Percentiles rank a stretch among this genome's conserved stretches.
Evolutionary conservation across 169 alveolate species (phyloP).

Genomic region (Cryptosporidium parvum): DNA sequence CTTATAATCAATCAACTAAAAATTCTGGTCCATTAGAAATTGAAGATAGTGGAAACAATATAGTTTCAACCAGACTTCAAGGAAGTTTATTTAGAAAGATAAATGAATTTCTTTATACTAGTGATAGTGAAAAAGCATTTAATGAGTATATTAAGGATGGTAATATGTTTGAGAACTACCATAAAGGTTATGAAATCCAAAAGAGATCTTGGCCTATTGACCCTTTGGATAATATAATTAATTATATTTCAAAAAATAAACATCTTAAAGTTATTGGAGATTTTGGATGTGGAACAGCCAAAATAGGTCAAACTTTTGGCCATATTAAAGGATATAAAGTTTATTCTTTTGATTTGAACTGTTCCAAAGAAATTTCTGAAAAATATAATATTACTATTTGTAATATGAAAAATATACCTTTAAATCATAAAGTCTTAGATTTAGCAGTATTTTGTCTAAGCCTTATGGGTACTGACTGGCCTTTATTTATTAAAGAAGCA

Average conservation of each 20-base stretch:
- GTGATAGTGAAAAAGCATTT: constrained; percentile 77
- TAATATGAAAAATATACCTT: constrained; percentile 84
- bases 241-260: constrained; percentile 57
- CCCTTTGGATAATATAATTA: constrained; percentile 77
- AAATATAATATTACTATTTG: constrained; percentile 83
- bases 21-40: background rate
- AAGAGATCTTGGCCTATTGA: constrained; percentile 80
- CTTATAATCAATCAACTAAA: background rate
- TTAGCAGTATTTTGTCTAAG: constrained; percentile 85
- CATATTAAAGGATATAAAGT: constrained; percentile 71
- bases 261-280: constrained; percentile 77
- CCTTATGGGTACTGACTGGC: constrained; percentile 90
- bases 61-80: constrained; percentile 48
- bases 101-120: constrained; percentile 81
- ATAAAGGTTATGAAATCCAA: constrained; percentile 81
- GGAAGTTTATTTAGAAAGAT: constrained; percentile 81
- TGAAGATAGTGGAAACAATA: background rate
- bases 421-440: constrained; percentile 78
- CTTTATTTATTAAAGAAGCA: constrained; percentile 84
- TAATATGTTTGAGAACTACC: constrained; percentile 80
- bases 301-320: constrained; percentile 75
- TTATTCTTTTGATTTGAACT: constrained; percentile 82
- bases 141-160: constrained; percentile 74
- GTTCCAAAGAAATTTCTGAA: constrained; percentile 77
- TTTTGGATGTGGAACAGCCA: constrained; percentile 84